Conservation (phyloP, 139 green algal genomes). For the Micractinium sp. region DNA sequence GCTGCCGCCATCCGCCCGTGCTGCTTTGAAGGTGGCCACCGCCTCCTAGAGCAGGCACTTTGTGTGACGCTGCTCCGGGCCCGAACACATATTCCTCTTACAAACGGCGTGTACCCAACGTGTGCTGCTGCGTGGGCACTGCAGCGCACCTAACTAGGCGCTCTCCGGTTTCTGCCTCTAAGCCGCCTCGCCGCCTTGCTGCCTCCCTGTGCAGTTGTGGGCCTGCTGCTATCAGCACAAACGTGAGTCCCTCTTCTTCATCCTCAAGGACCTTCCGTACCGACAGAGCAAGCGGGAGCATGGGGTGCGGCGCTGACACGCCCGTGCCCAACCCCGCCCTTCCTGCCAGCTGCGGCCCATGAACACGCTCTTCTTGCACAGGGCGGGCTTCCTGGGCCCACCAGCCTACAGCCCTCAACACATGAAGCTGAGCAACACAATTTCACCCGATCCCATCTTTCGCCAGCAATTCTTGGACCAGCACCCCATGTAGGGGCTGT, state of each 20-base stretch:
- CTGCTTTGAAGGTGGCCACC: neutral
- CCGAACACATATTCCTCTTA: too few relatives aligned
- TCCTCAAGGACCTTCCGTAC: constrained; percentile 3
- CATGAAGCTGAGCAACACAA: neutral
- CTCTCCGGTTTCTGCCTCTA: too few relatives aligned
- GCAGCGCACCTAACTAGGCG: too few relatives aligned
- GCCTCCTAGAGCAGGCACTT: neutral
- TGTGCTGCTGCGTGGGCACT: neutral
- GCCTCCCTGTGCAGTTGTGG: constrained; percentile 11
- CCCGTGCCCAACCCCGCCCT: too few relatives aligned
- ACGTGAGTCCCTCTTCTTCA: neutral
- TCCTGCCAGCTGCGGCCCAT: neutral
- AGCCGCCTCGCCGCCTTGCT: too few relatives aligned
- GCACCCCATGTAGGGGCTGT: neutral
- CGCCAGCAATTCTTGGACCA: neutral
- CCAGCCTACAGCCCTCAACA: neutral
- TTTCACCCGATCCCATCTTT: neutral
- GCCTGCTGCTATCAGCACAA: constrained; percentile 15
- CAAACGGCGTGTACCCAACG: too few relatives aligned
- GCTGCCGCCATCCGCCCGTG: neutral
- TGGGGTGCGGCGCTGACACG: neutral
- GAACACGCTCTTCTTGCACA: neutral
- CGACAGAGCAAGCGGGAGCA: neutral
- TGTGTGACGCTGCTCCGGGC: neutral
- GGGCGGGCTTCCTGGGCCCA: too few relatives aligned